Evolutionary conservation across 2,329 filamentous ascomycete genomes (phyloP).

Genomic region (Polytolypa hystricis): DNA sequence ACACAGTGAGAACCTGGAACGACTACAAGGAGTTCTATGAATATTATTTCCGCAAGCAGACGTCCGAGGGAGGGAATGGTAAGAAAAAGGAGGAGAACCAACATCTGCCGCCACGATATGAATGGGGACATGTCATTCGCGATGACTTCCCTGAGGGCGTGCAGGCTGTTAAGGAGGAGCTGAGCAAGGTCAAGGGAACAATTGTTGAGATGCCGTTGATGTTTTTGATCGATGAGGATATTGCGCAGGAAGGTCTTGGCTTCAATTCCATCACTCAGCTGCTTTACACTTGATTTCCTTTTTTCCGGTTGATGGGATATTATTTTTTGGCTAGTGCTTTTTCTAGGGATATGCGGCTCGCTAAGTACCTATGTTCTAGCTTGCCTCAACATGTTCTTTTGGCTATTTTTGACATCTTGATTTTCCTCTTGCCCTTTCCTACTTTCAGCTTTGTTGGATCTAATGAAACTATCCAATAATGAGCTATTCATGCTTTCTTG

Average conservation of each 20-base stretch:
- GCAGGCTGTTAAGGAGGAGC: slow-evolving; percentile 58
- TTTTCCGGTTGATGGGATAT: neutral
- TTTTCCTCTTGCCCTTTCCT: too few relatives aligned
- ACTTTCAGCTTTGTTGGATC: too few relatives aligned
- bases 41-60: slow-evolving; percentile 42
- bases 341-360: neutral
- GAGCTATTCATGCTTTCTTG: too few relatives aligned
- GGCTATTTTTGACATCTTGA: too few relatives aligned
- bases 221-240: slow-evolving; percentile 75
- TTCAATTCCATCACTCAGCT: slow-evolving; percentile 62
- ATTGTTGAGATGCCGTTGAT: slow-evolving; percentile 84
- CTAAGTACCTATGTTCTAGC: neutral
- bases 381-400: neutral
- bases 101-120: slow-evolving; percentile 46
- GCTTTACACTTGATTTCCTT: slow-evolving; percentile 49
- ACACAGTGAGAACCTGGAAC: slow-evolving; percentile 47
- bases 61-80: too few relatives aligned
- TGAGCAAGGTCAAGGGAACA: slow-evolving; percentile 56
- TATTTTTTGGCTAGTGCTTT: neutral
- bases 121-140: slow-evolving; percentile 78
- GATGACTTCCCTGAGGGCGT: slow-evolving; percentile 65
- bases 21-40: slow-evolving; percentile 54
- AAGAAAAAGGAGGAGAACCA: slow-evolving; percentile 32
- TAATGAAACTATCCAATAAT: too few relatives aligned
- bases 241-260: slow-evolving; percentile 69